Evolutionary conservation across 768 basidiomycete genomes (phyloP), one percentile per base, ranked within the genome.

Genomic region (Tremella yokohamensis): DNA sequence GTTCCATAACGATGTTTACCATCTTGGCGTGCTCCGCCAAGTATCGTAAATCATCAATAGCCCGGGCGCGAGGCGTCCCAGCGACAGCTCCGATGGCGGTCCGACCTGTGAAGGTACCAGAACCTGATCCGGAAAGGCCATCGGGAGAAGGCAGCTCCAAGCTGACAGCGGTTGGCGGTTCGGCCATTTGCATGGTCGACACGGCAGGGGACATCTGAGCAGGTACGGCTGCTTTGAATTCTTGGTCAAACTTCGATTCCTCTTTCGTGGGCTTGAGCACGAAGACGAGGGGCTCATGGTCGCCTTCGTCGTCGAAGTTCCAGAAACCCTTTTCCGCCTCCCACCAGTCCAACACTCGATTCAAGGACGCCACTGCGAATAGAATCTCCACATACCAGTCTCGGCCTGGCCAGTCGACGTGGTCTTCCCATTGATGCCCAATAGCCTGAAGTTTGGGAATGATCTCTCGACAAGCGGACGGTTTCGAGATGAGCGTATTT

Each of bases 271-370:
- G 87, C 75, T 94, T 96, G 75, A 91, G 87, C 55, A 98, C 90
- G 70, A 98, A 98, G 64, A 87, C 84, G 50, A 98, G 79, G 1
- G 90, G 90, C 64, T 97, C 94, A 56, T 90, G 87, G 72, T 88
- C 85, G 67, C 91, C 90, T 47, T 77, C 76, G 3, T 80, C 76
- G 71, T 93, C 89, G 73, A 97, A 98, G 70, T 96, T 96, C 96
- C 96, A 99, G 77, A 99, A 99, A 66, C 93, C 90, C 72, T 93
- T 93, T 80, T 98, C 94, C 11, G 96, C 96, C 77, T 96, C 93
- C 91, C 92, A 97, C 94, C 96, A 99, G 72, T 97, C 96, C 62
- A 97, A 87, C 25, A 98, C 96, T 57, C 94, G 87, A 76, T 87
- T 89, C 62, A 99, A 84, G 69, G 90, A 91, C 29, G 96, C 96